Percentiles rank a stretch among this genome's conserved stretches.
These are phyloP conservation scores for Tetrapisispora pingtungensis DNA, from an alignment of 805 yeast species.

Conservation along the genomic window DNA sequence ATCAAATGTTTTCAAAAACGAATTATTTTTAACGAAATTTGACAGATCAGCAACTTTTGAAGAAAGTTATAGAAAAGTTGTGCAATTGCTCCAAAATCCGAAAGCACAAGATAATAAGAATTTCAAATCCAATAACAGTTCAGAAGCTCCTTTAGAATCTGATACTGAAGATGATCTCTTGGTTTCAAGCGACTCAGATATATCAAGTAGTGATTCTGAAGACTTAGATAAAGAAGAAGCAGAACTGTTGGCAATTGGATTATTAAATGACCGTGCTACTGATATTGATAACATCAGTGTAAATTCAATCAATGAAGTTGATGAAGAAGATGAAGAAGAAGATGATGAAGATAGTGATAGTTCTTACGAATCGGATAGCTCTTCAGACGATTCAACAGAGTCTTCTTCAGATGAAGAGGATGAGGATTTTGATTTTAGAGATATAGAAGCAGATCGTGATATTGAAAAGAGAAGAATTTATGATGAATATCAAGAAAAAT, in stretches of 20 bases:
- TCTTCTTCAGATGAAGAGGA: conserved; percentile 9
- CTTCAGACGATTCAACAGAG: not conserved
- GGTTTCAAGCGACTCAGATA: not conserved
- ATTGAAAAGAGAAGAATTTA: conserved; percentile 26
- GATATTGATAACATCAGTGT: conserved; percentile 15
- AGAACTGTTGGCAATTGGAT: too few relatives aligned
- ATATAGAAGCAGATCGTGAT: conserved; percentile 25
- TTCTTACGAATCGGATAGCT: conserved; percentile 1
- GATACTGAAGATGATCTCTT: not conserved
- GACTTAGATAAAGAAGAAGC: conserved; percentile 1
- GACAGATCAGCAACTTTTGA: conserved; percentile 30
- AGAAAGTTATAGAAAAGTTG: conserved; percentile 36
- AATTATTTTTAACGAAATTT: conserved; percentile 16
- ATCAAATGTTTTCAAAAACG: conserved; percentile 32
- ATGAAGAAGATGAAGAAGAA: conserved; percentile 11
- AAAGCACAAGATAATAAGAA: conserved; percentile 11
- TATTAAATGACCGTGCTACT: not conserved
- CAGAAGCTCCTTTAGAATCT: not conserved
- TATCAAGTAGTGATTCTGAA: conserved; percentile 1
- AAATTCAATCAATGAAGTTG: not conserved
- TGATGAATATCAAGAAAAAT: conserved; percentile 32
- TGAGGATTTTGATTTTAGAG: conserved; percentile 15
- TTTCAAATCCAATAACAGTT: conserved; percentile 6
- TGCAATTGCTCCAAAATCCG: not conserved
- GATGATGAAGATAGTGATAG: conserved; percentile 24